These are phyloP conservation scores for Fistulinella cinereoalba DNA, from an alignment of 1,284 basidiomycete species.

Conservation along the genomic window DNA sequence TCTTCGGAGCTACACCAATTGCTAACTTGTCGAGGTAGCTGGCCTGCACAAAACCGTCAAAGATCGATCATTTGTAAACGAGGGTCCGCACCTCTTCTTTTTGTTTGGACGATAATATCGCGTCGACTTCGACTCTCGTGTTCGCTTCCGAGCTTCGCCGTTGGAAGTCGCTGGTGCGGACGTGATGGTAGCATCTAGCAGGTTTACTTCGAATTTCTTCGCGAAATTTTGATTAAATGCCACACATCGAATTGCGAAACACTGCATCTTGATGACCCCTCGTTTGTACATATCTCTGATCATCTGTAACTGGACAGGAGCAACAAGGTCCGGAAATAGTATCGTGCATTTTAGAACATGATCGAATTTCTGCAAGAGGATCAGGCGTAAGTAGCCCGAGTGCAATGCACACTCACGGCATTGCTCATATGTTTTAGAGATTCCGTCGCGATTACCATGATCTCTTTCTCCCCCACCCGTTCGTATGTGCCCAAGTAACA, in stretches of 20 bases:
- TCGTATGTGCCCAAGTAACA: slow-evolving; percentile 32
- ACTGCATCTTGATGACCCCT: slow-evolving; percentile 30
- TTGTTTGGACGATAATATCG: not conserved
- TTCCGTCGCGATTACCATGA: slow-evolving; percentile 15
- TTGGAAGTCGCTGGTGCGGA: not conserved
- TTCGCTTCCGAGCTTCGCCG: slow-evolving; percentile 12
- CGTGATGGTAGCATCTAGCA: not conserved
- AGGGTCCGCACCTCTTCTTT: slow-evolving; percentile 12
- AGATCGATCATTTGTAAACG: too few species aligned
- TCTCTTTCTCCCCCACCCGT: slow-evolving; percentile 8
- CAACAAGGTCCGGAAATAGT: slow-evolving; percentile 23
- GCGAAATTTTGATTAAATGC: slow-evolving; percentile 19
- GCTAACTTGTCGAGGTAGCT: too few species aligned
- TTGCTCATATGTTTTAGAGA: slow-evolving; percentile 9
- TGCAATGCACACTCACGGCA: slow-evolving; percentile 5
- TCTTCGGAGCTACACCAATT: too few species aligned
- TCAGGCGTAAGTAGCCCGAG: not conserved
- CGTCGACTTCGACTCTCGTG: slow-evolving; percentile 3
- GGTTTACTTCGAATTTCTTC: slow-evolving; percentile 10
- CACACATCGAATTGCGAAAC: slow-evolving; percentile 26
- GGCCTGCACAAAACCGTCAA: too few species aligned
- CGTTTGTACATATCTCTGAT: slow-evolving; percentile 27
- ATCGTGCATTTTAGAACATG: slow-evolving; percentile 15
- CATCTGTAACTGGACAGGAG: slow-evolving; percentile 28
- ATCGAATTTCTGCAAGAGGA: slow-evolving; percentile 15